Evolutionary conservation across 139 green algal species (phyloP), one percentile per base, ranked within the genome.

Genomic region (Tetradesmus lagerheimii): DNA sequence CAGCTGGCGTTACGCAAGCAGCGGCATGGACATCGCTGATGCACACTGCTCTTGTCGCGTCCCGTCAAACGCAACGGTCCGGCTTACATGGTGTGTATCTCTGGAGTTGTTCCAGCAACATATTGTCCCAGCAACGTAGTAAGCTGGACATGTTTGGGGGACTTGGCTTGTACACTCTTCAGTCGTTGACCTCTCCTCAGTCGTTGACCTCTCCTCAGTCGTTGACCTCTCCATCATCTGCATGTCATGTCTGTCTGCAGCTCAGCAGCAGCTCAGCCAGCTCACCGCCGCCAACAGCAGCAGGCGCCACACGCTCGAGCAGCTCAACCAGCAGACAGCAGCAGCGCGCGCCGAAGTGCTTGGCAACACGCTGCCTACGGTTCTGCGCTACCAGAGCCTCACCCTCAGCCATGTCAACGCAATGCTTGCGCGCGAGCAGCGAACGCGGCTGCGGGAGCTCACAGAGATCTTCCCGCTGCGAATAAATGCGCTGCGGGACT

Each of bases 381-480:
- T 89, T 37, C 57, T 92, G 35, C 89, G 82, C 45, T 89, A 89
- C 74, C 89, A 92, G 71, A 47, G 25, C 23, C 89, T 92, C 39
- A 92, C 89, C 15, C 75, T 89, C 15, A 89, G 50, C 37, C 89
- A 92, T 81, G 89, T 89, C 18, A 67, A 34, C 16, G 81, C 89
- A 14, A 80, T 87, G 50, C 91, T 95, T 64, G 83, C 77, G 15
- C 67, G 86, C 0, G 93, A 95, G 86, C 92, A 95, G 92, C 88
- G 91, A 27, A 35, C 35, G n/a, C 86, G 91, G 67, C 64, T 95
- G 50, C 66, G 82, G 27, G 78, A 89, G 41, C 90, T 94, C 31
- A 91, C 93, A 76, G 90, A 94, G 37, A 92, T 94, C 35, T 77
- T 95, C 66, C 92, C 94, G n/a, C 82, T 96, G 62, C 43, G 87